Evolutionary conservation across 2,329 filamentous ascomycete species (phyloP).

Genomic region (Dothistroma pini): DNA sequence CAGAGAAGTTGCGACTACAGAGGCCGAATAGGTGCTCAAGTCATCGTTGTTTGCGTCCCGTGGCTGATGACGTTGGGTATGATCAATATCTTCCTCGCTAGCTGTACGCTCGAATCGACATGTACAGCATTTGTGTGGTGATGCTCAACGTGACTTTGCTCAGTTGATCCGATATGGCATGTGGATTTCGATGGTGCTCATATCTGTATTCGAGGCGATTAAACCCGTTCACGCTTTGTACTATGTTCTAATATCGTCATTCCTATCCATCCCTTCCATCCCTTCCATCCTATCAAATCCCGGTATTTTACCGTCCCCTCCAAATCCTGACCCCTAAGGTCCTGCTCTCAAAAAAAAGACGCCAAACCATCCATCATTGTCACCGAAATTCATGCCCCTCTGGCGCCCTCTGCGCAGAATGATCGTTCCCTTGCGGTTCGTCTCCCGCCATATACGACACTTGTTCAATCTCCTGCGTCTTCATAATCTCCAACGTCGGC

Average conservation of each 20-base stretch:
- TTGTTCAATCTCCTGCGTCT: conserved; percentile 21
- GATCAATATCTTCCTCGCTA: too few species aligned
- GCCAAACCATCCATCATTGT: neutral
- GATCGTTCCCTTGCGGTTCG: neutral
- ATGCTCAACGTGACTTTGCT: too few species aligned
- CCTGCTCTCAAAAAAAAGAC: neutral
- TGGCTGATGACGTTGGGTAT: too few species aligned
- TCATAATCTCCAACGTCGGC: conserved; percentile 21
- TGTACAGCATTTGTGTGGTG: too few species aligned
- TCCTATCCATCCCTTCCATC: too few species aligned
- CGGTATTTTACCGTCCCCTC: too few species aligned
- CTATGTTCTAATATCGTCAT: too few species aligned
- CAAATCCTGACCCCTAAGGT: too few species aligned
- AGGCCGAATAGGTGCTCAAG: neutral
- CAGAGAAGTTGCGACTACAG: neutral
- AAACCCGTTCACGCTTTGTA: too few species aligned
- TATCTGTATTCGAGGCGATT: too few species aligned
- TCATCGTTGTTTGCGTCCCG: neutral
- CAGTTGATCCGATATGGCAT: neutral
- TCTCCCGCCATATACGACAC: conserved; percentile 11
- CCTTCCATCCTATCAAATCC: too few species aligned
- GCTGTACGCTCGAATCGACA: too few species aligned
- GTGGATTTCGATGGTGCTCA: neutral
- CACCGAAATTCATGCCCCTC: neutral
- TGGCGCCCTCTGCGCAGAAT: neutral